phyloP scores from a whole-genome alignment of 306 rosid species.

The Prosopis cineraria region DNA sequence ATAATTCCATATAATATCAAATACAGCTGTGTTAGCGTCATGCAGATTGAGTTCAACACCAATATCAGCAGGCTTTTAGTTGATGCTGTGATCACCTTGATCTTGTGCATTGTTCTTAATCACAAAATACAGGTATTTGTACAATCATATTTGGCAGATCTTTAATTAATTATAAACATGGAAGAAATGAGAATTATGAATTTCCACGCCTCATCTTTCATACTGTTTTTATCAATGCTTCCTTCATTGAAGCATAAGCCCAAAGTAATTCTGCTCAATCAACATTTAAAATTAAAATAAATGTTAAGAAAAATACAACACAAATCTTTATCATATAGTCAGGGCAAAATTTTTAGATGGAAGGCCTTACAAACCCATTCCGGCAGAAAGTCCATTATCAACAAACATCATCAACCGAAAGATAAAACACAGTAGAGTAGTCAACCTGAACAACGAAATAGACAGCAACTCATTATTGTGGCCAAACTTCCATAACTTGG shows the following conservation, averaged over 20 bases:
- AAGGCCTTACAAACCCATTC: conserved; percentile 99
- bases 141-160: not conserved
- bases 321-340: not conserved
- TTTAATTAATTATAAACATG: not conserved
- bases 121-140: not conserved
- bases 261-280: not conserved
- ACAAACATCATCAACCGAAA: conserved; percentile 95
- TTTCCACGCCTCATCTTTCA: not conserved
- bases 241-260: conserved; percentile 1
- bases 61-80: conserved; percentile 11
- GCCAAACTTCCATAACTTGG: not conserved
- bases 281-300: conserved; percentile 17
- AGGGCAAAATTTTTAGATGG: conserved; percentile 30
- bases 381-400: conserved; percentile 93
- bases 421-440: conserved; percentile 82
- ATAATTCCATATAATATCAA: not conserved
- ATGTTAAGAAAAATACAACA: conserved; percentile 6
- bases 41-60: conserved; percentile 14
- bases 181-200: conserved; percentile 9
- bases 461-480: not conserved
- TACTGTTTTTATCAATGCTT: conserved; percentile 14
- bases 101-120: conserved; percentile 11
- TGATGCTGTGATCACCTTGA: conserved; percentile 16
- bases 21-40: not conserved
- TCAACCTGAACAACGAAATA: conserved; percentile 68